Percentiles rank a stretch among this genome's conserved stretches.
These are phyloP conservation scores for Triticum turgidum DNA, from an alignment of 176 grass and related monocot genomes.

Conservation along the genomic window DNA sequence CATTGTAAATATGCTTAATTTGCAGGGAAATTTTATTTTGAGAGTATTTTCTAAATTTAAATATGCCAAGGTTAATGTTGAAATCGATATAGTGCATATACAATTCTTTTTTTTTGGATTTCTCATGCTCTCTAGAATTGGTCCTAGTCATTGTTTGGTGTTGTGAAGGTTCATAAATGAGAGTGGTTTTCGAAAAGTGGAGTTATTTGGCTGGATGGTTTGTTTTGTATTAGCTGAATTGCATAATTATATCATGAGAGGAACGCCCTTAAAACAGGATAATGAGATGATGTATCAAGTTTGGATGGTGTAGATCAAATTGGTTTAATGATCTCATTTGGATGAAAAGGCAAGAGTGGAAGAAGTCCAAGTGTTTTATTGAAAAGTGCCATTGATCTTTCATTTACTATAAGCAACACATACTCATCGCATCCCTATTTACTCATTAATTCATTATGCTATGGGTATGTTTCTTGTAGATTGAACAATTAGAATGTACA, in stretches of 20 bases:
- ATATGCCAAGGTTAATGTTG: not conserved
- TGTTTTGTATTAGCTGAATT: constrained; percentile 3
- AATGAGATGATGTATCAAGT: constrained; percentile 11
- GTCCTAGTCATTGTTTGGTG: not conserved
- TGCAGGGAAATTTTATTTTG: not conserved
- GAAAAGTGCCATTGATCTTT: not conserved
- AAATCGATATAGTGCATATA: not conserved
- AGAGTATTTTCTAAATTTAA: not conserved
- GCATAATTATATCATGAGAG: not conserved
- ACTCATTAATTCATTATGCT: not conserved
- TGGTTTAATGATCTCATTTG: not conserved
- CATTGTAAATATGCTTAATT: not conserved
- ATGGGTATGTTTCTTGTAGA: no score
- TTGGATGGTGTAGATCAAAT: constrained; percentile 2
- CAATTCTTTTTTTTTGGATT: not conserved
- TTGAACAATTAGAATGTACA: no score
- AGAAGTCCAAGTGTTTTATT: not conserved
- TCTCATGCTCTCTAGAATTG: not conserved
- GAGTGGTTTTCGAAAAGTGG: not conserved
- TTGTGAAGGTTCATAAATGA: not conserved
- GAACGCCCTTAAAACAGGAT: not conserved
- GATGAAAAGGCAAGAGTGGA: not conserved
- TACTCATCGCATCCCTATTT: not conserved
- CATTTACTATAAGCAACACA: not conserved
- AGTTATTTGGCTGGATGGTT: not conserved